Conservation (phyloP, 208 protist genomes). For the Trypanosoma mega region DNA sequence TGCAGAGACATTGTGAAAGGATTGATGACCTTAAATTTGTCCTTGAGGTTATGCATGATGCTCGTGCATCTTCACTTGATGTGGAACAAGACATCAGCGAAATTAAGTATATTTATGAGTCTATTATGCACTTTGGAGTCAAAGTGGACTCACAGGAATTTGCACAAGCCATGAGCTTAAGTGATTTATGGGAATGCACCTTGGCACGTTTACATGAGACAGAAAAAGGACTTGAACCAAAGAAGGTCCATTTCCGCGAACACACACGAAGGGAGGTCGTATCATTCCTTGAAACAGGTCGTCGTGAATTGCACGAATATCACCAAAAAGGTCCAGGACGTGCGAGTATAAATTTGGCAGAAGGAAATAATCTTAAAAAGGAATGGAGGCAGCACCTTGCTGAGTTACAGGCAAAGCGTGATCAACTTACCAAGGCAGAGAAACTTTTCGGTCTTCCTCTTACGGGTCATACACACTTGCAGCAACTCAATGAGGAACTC, state of each 20-base stretch:
- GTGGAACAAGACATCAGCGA: slow-evolving; percentile 94
- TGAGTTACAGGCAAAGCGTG: slow-evolving; percentile 73
- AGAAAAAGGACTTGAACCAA: slow-evolving; percentile 82
- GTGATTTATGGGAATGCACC: slow-evolving; percentile 85
- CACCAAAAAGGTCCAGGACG: slow-evolving; percentile 78
- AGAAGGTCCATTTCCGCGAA: slow-evolving; percentile 94
- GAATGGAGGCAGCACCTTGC: slow-evolving; percentile 82
- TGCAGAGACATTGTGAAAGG: slow-evolving; percentile 84
- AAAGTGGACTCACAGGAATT: slow-evolving; percentile 80
- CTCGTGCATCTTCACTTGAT: slow-evolving; percentile 81
- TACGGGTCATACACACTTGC: slow-evolving; percentile 90
- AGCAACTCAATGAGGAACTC: slow-evolving; percentile 91
- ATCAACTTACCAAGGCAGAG: slow-evolving; percentile 94
- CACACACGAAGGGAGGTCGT: slow-evolving; percentile 90
- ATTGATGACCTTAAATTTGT: slow-evolving; percentile 97
- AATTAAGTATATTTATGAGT: slow-evolving; percentile 95
- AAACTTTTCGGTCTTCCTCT: slow-evolving; percentile 97
- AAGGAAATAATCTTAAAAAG: slow-evolving; percentile 89
- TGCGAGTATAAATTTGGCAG: slow-evolving; percentile 83
- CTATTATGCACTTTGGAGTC: slow-evolving; percentile 92
- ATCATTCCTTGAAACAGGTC: slow-evolving; percentile 66
- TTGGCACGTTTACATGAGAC: slow-evolving; percentile 69
- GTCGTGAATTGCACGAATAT: slow-evolving; percentile 73
- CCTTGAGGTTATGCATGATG: slow-evolving; percentile 93
- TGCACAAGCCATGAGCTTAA: slow-evolving; percentile 72